phyloP scores from a whole-genome alignment of 148 eudicot species.

The Fagopyrum tataricum region DNA sequence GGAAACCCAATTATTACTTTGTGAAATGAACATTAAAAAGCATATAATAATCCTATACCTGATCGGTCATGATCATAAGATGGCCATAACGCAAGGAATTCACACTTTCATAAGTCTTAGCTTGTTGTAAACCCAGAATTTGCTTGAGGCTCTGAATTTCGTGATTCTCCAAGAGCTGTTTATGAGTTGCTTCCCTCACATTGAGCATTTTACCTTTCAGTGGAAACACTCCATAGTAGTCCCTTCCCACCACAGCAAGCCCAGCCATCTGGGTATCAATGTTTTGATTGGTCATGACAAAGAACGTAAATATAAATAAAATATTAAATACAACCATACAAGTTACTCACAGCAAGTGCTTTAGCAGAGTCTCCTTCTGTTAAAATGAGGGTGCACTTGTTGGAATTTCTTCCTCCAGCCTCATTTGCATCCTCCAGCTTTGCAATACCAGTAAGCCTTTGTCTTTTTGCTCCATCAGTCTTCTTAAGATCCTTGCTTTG shows the following conservation, averaged over 20 bases:
- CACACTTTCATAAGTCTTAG: constrained; percentile 52
- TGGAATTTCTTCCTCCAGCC: constrained; percentile 66
- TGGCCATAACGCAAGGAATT: constrained; percentile 84
- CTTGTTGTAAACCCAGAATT: constrained; percentile 87
- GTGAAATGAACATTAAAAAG: not conserved
- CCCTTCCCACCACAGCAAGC: constrained; percentile 56
- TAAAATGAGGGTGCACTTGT: constrained; percentile 74
- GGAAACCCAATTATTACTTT: not conserved
- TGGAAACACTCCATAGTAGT: constrained; percentile 81
- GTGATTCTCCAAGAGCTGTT: constrained; percentile 66
- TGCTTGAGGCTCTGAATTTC: constrained; percentile 72
- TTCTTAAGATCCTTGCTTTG: constrained; percentile 66
- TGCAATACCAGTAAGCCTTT: constrained; percentile 42
- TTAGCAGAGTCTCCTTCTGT: constrained; percentile 99
- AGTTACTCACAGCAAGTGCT: constrained; percentile 77
- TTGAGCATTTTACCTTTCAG: constrained; percentile 89
- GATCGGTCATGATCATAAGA: constrained; percentile 98
- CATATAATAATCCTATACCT: constrained; percentile 33
- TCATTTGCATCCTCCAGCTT: constrained; percentile 83
- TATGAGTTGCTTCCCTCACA: constrained; percentile 93
- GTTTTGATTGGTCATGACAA: not conserved
- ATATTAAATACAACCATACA: not conserved
- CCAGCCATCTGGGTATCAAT: constrained; percentile 61
- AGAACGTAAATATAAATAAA: not conserved
- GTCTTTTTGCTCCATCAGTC: constrained; percentile 74